Conservation (phyloP, 2,329 filamentous ascomycete genomes). For the Colletotrichum navitas region DNA sequence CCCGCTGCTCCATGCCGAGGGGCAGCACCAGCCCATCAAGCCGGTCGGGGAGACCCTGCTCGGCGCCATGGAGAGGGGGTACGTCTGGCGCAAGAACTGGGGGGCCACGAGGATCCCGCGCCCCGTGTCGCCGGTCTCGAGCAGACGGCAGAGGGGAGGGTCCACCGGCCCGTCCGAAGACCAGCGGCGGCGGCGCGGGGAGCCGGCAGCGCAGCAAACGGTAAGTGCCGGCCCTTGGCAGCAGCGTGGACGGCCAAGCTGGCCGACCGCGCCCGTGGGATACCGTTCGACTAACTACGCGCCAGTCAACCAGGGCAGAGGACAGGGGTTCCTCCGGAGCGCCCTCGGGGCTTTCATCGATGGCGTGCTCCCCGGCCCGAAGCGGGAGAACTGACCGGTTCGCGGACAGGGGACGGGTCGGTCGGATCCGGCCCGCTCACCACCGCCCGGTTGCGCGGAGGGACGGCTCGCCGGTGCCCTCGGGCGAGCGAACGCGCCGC, state of each 20-base stretch:
- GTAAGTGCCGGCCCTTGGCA: neutral
- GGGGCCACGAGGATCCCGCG: neutral
- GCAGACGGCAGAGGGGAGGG: no score
- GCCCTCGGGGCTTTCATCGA: neutral
- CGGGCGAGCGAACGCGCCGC: neutral
- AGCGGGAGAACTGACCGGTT: neutral
- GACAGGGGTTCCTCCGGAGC: neutral
- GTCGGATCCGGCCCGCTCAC: neutral
- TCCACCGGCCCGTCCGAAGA: neutral
- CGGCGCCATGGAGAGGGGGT: neutral
- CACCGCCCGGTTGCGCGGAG: neutral
- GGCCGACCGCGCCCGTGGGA: neutral
- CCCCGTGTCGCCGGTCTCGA: neutral
- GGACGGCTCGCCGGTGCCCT: neutral
- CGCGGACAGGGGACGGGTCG: neutral
- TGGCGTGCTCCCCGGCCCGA: no score
- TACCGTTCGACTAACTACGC: neutral
- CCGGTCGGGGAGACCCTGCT: neutral
- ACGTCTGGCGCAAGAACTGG: constrained; percentile 5
- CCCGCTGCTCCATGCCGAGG: neutral
- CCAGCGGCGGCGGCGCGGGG: neutral
- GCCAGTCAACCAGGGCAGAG: neutral
- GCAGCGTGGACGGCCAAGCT: no score
- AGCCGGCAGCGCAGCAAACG: neutral
- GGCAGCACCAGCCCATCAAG: constrained; percentile 6